phyloP scores from a whole-genome alignment of 176 grass and related monocot genomes.

The Bromus sterilis region DNA sequence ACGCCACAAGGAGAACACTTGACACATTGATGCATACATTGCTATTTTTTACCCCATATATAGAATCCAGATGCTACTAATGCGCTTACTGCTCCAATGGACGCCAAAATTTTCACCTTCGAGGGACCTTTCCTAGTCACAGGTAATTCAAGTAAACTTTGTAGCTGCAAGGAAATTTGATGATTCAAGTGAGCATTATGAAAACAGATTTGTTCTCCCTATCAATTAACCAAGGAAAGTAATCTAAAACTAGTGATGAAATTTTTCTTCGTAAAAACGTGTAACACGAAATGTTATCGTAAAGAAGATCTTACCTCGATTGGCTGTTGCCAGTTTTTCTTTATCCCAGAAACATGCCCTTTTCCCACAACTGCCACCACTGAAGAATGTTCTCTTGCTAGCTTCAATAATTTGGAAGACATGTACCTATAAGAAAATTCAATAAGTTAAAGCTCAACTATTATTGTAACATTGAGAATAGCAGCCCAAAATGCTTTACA shows the following conservation, averaged over 20 bases:
- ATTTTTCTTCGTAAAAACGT: not conserved
- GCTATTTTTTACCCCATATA: constrained; percentile 70
- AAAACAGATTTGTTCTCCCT: not conserved
- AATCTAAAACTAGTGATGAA: not conserved
- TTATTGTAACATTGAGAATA: not conserved
- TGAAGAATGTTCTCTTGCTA: constrained; percentile 74
- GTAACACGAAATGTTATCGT: not conserved
- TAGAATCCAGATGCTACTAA: constrained; percentile 58
- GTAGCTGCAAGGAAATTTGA: constrained; percentile 31
- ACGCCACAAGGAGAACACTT: not conserved
- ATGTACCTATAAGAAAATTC: constrained; percentile 62
- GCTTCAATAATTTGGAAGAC: constrained; percentile 64
- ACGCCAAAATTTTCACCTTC: constrained; percentile 63
- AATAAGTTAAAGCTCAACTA: not conserved
- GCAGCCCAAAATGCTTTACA: not conserved
- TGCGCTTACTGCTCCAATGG: constrained; percentile 42
- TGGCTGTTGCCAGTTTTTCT: constrained; percentile 79
- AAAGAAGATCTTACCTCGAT: constrained; percentile 48
- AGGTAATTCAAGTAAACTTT: constrained; percentile 60
- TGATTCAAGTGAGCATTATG: not conserved
- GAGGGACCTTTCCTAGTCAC: constrained; percentile 33
- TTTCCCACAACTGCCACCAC: constrained; percentile 94
- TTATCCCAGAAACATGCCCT: constrained; percentile 89
- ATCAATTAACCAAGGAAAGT: not conserved
- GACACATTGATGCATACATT: not conserved